These are phyloP conservation scores for Suillus discolor DNA, from an alignment of 768 basidiomycete genomes.

Conservation along the genomic window DNA sequence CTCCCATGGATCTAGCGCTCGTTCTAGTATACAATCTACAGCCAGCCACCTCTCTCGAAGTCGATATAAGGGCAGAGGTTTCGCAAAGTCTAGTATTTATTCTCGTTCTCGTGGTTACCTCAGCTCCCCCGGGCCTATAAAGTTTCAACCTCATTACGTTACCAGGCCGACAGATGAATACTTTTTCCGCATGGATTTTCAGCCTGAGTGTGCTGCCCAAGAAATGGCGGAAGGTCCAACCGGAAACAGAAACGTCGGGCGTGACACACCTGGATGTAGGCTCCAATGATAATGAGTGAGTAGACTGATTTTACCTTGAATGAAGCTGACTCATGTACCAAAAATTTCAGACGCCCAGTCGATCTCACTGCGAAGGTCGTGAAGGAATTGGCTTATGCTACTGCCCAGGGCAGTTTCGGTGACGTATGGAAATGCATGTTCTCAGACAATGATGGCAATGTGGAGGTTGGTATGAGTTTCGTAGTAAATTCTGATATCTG, in stretches of 20 bases:
- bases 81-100: background rate
- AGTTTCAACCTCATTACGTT: background rate
- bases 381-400: constrained; percentile 22
- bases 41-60: too few relatives aligned
- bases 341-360: constrained; percentile 2
- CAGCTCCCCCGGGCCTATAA: background rate
- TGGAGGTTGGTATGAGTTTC: constrained; percentile 20
- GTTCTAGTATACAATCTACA: background rate
- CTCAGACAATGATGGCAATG: constrained; percentile 16
- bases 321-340: background rate
- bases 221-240: background rate
- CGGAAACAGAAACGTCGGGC: background rate
- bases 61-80: background rate
- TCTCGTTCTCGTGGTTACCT: background rate
- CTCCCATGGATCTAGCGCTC: too few relatives aligned
- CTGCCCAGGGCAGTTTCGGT: constrained; percentile 24
- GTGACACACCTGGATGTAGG: background rate
- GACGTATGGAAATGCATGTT: constrained; percentile 28
- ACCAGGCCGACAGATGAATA: background rate
- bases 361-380: constrained; percentile 19
- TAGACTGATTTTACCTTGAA: background rate
- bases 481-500: background rate
- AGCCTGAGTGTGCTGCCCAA: background rate
- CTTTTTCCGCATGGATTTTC: background rate
- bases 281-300: background rate